Conservation (phyloP, 495 filamentous ascomycete species). For the Hypoxylon rickii region DNA sequence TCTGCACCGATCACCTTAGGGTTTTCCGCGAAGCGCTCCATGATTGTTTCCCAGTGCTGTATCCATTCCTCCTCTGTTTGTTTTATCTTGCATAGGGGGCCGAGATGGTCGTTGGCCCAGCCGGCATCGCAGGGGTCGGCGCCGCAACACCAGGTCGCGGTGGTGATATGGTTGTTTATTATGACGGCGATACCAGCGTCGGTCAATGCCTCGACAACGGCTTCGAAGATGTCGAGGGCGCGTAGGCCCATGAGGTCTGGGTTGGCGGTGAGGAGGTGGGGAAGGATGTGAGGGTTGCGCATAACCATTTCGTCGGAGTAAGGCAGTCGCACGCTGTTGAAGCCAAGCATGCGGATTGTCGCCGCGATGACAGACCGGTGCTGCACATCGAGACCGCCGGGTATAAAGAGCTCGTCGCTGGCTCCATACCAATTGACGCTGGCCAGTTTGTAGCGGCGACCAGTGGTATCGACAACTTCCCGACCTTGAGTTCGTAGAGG, state of each 20-base stretch:
- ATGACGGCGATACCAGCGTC: constrained; percentile 62
- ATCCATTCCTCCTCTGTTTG: constrained; percentile 65
- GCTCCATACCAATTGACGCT: constrained; percentile 69
- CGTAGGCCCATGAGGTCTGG: constrained; percentile 54
- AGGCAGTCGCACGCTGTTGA: constrained; percentile 66
- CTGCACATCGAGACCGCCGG: constrained; percentile 60
- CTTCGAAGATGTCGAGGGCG: constrained; percentile 60
- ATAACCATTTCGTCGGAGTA: constrained; percentile 66
- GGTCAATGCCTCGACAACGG: constrained; percentile 58
- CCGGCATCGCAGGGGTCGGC: constrained; percentile 62
- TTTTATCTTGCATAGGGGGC: constrained; percentile 54
- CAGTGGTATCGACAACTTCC: constrained; percentile 58
- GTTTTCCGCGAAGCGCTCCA: constrained; percentile 55
- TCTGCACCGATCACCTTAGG: constrained; percentile 62
- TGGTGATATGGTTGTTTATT: constrained; percentile 66
- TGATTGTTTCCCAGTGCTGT: constrained; percentile 62
- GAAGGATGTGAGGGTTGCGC: constrained; percentile 53
- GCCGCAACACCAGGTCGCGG: constrained; percentile 64
- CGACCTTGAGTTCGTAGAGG: constrained; percentile 59
- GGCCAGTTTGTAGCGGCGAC: constrained; percentile 57
- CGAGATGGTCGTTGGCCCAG: constrained; percentile 62
- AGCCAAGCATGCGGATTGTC: constrained; percentile 58
- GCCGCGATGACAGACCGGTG: constrained; percentile 60
- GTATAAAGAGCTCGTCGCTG: constrained; percentile 63
- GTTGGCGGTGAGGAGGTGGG: constrained; percentile 55